A percentile compares a stretch with the other conserved stretches of the same genome.
phyloP scores from a whole-genome alignment of 352 stramenopile genomes.

The Phytophthora aleatoria region DNA sequence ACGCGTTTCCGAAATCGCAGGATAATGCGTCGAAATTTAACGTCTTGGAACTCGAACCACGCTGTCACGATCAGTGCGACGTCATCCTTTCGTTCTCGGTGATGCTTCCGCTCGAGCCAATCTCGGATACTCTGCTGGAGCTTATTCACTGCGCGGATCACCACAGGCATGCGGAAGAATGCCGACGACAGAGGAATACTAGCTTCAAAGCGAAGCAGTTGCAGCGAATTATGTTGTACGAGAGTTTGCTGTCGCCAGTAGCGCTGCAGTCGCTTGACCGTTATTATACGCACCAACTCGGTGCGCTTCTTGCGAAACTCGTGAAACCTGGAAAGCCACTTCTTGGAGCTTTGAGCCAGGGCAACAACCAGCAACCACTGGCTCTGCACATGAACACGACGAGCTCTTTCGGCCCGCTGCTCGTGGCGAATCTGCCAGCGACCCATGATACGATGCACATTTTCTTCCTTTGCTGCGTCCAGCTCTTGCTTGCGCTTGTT shows the following conservation, averaged over 20 bases:
- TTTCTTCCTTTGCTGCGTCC: constrained; percentile 47
- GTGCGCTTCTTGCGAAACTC: constrained; percentile 48
- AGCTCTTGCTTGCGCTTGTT: constrained; percentile 58
- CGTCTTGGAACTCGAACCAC: constrained; percentile 83
- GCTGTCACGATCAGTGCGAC: constrained; percentile 70
- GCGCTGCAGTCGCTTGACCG: constrained; percentile 58
- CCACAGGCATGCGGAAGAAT: constrained; percentile 57
- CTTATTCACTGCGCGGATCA: constrained; percentile 47
- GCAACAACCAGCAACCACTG: constrained; percentile 62
- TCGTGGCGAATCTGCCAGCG: constrained; percentile 59
- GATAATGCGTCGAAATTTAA: constrained; percentile 83
- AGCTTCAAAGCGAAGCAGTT: constrained; percentile 18
- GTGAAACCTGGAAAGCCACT: constrained; percentile 51
- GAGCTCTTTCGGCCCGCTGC: constrained; percentile 37
- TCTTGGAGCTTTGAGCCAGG: constrained; percentile 39
- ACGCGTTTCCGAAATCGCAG: constrained; percentile 78
- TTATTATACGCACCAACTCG: constrained; percentile 41
- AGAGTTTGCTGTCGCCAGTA: constrained; percentile 53
- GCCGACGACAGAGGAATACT: constrained; percentile 37
- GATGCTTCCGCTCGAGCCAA: constrained; percentile 44
- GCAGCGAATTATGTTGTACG: constrained; percentile 29
- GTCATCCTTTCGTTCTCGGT: constrained; percentile 21
- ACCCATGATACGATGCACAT: constrained; percentile 41
- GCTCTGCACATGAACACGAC: constrained; percentile 47
- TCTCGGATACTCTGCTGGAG: constrained; percentile 48